Base-by-base conservation (phyloP, 2,329 filamentous ascomycete species). In the Pestalotiopsis sp. region DNA sequence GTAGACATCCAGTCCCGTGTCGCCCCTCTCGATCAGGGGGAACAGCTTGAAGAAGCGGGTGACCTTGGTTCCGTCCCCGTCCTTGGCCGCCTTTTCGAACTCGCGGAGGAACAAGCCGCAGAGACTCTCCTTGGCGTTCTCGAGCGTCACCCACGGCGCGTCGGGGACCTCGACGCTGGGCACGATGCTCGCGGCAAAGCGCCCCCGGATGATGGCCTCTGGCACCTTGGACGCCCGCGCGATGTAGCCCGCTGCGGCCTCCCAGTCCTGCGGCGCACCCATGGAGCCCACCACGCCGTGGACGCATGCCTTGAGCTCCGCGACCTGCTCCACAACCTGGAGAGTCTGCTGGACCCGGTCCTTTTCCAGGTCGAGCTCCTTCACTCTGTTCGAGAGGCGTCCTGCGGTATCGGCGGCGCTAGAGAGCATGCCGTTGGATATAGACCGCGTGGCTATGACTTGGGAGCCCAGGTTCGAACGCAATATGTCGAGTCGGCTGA, bases 41-140 rank as follows among this genome's bases (percentile, higher is more conserved):
- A 99, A 99, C 49, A 99, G 85, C 83, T 99, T 99, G 84, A 99
- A 99, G 84, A 99, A 99, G 57, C 96, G 87, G 1, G 96, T 98
- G 66, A 99, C 93, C 78, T 93, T 94, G 27, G 93, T 88, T 3
- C 93, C 94, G 75, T 98, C 95, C n/a, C 89, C 92, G 57, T 96
- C 94, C 70, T 89, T 87, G 1, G 95, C 93, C 0, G 96, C 96
- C 80, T 92, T 96, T 76, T 98, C 94, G 75, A 99, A 99, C 82
- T 99, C 96, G 69, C 95, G 88, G 77, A 98, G 81, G 81, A 99
- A 99, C 69, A 99, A 84, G 0, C 90, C 92, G 77, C 96, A 98
- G 64, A 99, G 83, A 71, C 93, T 96, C 82, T 97, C 95, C 69
- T 93, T 92, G 0, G 96, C 94, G 73, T 90, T 90, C 76, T 97